phyloP scores from a whole-genome alignment of 2,329 filamentous ascomycete genomes.

The Diplodia mutila region DNA sequence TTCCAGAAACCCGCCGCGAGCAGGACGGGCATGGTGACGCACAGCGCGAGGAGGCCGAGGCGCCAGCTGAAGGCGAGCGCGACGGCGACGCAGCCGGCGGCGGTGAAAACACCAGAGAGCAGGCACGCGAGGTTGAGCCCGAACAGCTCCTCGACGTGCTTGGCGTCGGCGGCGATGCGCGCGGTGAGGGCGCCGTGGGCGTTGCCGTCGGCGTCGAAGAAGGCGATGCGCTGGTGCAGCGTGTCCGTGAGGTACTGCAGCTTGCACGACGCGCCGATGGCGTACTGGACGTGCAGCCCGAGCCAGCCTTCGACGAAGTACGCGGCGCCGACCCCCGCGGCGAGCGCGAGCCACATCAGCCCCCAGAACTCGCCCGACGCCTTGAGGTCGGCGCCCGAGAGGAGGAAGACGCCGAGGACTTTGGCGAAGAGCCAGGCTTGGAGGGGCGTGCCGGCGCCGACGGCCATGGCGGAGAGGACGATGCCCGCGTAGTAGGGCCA shows the following conservation, averaged over 20 bases:
- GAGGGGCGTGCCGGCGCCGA: conserved; percentile 2
- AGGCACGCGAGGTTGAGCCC: conserved; percentile 83
- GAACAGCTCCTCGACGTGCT: conserved; percentile 80
- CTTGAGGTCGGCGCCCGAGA: background rate
- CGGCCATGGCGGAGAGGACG: background rate
- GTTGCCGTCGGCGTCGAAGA: conserved; percentile 86
- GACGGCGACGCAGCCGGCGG: conserved; percentile 70
- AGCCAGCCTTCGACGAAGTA: conserved; percentile 1
- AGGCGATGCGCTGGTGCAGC: conserved; percentile 79
- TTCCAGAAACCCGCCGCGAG: conserved; percentile 43
- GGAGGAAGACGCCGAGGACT: background rate
- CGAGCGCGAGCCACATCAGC: background rate
- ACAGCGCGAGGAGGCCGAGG: conserved; percentile 75
- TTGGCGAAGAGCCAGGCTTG: conserved; percentile 1
- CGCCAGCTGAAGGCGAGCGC: conserved; percentile 79
- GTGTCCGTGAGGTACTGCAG: background rate
- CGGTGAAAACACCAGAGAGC: conserved; percentile 73
- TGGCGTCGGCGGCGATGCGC: conserved; percentile 85
- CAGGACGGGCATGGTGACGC: conserved; percentile 73
- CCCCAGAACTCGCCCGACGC: background rate
- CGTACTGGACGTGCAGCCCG: background rate
- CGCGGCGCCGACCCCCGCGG: background rate
- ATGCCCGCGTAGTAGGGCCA: background rate
- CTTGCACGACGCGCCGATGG: background rate
- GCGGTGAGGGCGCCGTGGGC: conserved; percentile 80